phyloP scores from a whole-genome alignment of 768 basidiomycete species.

The Leccinellum albellum region DNA sequence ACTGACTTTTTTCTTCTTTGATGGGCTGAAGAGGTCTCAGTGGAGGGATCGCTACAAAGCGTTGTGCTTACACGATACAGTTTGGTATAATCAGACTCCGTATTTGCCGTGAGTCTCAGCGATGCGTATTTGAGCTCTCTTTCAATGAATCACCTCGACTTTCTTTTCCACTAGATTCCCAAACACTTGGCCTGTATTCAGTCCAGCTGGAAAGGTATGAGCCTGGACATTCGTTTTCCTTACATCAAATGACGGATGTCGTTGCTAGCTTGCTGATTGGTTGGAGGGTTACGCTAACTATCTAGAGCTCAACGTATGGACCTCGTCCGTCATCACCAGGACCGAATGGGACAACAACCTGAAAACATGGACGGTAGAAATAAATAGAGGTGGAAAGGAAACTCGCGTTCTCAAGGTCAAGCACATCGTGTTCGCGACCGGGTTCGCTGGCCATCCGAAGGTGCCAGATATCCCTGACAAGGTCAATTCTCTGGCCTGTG shows the following conservation, averaged over 20 bases:
- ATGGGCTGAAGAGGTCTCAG: conserved; percentile 4
- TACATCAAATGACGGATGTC: not conserved
- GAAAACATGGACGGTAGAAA: conserved; percentile 44
- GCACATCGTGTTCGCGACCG: conserved; percentile 57
- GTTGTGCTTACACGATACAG: conserved; percentile 50
- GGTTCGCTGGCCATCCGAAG: conserved; percentile 43
- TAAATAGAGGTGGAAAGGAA: conserved; percentile 33
- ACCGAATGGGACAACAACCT: conserved; percentile 36
- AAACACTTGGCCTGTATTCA: conserved; percentile 47
- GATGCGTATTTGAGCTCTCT: not conserved
- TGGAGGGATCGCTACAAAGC: conserved; percentile 61
- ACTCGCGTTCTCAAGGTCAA: conserved; percentile 38
- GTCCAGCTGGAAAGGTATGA: conserved; percentile 47
- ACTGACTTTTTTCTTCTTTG: not conserved
- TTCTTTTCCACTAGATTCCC: not conserved
- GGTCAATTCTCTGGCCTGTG: conserved; percentile 20
- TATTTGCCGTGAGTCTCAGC: conserved; percentile 43
- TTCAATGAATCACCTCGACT: conserved; percentile 51
- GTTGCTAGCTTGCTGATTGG: conserved; percentile 57
- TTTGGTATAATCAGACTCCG: conserved; percentile 56
- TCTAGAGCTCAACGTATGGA: conserved; percentile 65
- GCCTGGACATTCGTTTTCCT: too few relatives aligned
- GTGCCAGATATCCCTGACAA: conserved; percentile 44
- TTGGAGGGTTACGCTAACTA: conserved; percentile 57
- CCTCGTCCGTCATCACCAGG: conserved; percentile 41